Evolutionary conservation across 805 yeast genomes (phyloP), one percentile per base, ranked within the genome.

Genomic region (Candida maltosa): DNA sequence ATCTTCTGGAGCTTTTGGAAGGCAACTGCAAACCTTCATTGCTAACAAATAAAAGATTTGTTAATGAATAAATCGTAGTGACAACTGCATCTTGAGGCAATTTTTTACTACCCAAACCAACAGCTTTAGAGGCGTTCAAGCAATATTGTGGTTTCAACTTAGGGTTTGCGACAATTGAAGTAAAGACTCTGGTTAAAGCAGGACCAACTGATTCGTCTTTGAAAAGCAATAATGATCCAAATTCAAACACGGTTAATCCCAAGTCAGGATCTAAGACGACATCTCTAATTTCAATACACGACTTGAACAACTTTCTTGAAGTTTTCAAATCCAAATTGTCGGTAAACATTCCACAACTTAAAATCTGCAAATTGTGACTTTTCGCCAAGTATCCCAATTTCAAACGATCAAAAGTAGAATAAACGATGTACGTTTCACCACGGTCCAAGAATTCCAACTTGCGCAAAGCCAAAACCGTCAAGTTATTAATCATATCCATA

Each of bases 21-120:
- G 46, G 58, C n/a, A 52, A 40, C 35, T 56, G 60, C 22, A 51
- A 47, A 12, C 52, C 62, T 47, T 62, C 73, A 40, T 60, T 74
- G 11, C 73, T 80, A 35, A 69, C 75, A 34, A 81, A 75, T 21
- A 91, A 60, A 40, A 84, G 56, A 53, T 93, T 93, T 14, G 85
- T 78, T 44, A 91, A 69, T 0, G 94, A 80, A 59, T 93, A 93
- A 34, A 93, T 78, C 1, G 91, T 75, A 6, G 95, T 81, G 6
- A 88, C 85, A 16, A 84, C 80, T 1, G 86, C 77, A 52, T 88
- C 96, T 51, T 87, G 91, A 14, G 88, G 76, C 35, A 84, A 65
- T 6, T 77, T 75, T 38, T 73, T 75, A 45, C 86, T 65, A 3
- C 89, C 87, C 32, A 73, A 56, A 1, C 89, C 83, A 25, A 88